phyloP scores from a whole-genome alignment of 2,329 filamentous ascomycete genomes.

The Ceratocystis lukuohia region DNA sequence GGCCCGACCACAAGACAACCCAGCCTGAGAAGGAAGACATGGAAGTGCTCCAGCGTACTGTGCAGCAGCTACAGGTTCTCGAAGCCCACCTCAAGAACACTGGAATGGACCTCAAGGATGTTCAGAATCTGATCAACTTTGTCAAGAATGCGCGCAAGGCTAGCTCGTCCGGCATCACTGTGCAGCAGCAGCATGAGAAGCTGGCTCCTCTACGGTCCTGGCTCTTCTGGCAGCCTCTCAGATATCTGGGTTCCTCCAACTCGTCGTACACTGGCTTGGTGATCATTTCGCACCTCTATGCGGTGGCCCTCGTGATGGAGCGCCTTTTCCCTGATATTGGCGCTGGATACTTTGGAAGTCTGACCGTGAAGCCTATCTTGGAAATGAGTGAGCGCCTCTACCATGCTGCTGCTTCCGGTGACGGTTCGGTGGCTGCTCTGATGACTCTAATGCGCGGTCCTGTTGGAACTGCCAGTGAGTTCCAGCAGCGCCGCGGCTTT shows the following conservation, averaged over 20 bases:
- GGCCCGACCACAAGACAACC: conserved; percentile 46
- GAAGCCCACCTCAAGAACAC: conserved; percentile 55
- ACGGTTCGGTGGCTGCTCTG: background rate
- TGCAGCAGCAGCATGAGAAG: conserved; percentile 78
- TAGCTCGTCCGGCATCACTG: conserved; percentile 35
- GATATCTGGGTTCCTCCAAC: conserved; percentile 63
- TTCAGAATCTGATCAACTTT: conserved; percentile 58
- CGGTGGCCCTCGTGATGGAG: conserved; percentile 73
- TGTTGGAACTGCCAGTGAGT: conserved; percentile 10
- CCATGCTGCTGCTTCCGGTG: conserved; percentile 9
- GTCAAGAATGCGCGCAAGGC: conserved; percentile 59
- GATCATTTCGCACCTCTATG: conserved; percentile 84
- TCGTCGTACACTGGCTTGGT: conserved; percentile 66
- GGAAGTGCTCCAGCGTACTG: conserved; percentile 51
- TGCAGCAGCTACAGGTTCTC: conserved; percentile 54
- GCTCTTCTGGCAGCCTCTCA: conserved; percentile 91
- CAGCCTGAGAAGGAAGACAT: conserved; percentile 58
- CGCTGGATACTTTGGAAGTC: conserved; percentile 70
- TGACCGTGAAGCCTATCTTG: conserved; percentile 70
- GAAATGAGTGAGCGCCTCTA: conserved; percentile 68
- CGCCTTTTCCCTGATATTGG: conserved; percentile 85
- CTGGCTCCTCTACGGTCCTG: conserved; percentile 79
- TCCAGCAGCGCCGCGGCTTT: conserved; percentile 13
- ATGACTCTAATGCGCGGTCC: conserved; percentile 12
- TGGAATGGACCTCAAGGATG: conserved; percentile 53